Evolutionary conservation across 805 yeast species (phyloP).

Genomic region (Saccharomycopsis sp.): DNA sequence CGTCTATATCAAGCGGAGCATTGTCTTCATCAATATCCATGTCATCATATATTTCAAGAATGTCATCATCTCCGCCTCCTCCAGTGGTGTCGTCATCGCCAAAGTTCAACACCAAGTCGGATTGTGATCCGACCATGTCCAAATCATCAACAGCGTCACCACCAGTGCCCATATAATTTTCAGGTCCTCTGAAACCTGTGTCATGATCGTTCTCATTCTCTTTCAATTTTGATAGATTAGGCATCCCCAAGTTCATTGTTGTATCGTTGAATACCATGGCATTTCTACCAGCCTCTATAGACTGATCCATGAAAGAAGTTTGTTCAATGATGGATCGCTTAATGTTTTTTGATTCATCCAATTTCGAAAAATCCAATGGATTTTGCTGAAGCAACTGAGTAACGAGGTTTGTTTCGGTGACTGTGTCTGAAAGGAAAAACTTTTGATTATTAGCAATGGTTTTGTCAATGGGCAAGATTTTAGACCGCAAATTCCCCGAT

Average conservation of each 20-base stretch:
- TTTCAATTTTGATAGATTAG: not conserved
- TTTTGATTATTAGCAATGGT: constrained; percentile 53
- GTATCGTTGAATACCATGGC: too few species aligned
- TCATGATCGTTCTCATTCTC: not conserved
- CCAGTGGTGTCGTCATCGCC: too few species aligned
- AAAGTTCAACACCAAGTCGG: constrained; percentile 15
- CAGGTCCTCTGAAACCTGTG: not conserved
- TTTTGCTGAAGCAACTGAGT: constrained; percentile 59
- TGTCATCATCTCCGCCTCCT: too few species aligned
- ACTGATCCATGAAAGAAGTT: too few species aligned
- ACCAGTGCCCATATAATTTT: not conserved
- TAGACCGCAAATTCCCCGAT: constrained; percentile 33
- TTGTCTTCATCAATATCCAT: not conserved
- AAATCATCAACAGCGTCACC: constrained; percentile 2
- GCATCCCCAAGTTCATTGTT: too few species aligned
- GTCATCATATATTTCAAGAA: not conserved
- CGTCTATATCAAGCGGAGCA: too few species aligned
- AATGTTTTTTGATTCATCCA: constrained; percentile 29
- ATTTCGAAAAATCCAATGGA: constrained; percentile 34
- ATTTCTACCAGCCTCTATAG: constrained; percentile 16
- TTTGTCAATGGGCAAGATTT: constrained; percentile 50
- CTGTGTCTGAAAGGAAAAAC: constrained; percentile 63
- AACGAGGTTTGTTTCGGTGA: constrained; percentile 44
- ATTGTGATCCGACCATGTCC: not conserved
- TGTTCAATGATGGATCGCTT: too few species aligned